A percentile compares a stretch with the other conserved stretches of the same genome.
Conservation (phyloP, 2,329 filamentous ascomycete species). For the Beauveria medogensis region DNA sequence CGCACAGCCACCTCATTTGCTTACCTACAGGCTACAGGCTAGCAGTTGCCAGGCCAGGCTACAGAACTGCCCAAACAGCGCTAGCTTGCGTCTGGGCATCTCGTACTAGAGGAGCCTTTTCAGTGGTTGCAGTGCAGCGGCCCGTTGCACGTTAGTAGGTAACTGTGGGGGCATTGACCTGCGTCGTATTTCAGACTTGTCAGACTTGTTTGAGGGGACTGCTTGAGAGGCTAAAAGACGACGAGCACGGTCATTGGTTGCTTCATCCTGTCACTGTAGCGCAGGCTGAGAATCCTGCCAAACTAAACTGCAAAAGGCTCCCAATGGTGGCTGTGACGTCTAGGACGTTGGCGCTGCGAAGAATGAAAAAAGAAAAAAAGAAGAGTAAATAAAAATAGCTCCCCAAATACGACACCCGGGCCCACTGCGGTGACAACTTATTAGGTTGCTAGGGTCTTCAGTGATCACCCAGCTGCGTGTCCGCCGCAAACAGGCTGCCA, state of each 20-base stretch:
- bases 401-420: background rate
- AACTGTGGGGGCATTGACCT: background rate
- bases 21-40: no score
- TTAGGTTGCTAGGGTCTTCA: no score
- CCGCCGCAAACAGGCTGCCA: no score
- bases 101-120: background rate
- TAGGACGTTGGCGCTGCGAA: background rate
- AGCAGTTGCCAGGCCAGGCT: no score
- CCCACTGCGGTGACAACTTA: background rate
- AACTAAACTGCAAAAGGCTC: background rate
- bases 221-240: background rate
- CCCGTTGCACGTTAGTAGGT: background rate
- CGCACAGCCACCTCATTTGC: background rate
- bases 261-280: background rate
- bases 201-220: background rate
- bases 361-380: background rate
- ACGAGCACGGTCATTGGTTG: background rate
- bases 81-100: background rate
- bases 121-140: no score
- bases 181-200: background rate
- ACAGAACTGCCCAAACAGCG: background rate
- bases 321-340: background rate
- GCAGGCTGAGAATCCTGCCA: background rate
- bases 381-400: constrained; percentile 1
- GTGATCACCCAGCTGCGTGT: no score